Conservation (phyloP, 805 yeast species). For the Yarrowia osloensis region DNA sequence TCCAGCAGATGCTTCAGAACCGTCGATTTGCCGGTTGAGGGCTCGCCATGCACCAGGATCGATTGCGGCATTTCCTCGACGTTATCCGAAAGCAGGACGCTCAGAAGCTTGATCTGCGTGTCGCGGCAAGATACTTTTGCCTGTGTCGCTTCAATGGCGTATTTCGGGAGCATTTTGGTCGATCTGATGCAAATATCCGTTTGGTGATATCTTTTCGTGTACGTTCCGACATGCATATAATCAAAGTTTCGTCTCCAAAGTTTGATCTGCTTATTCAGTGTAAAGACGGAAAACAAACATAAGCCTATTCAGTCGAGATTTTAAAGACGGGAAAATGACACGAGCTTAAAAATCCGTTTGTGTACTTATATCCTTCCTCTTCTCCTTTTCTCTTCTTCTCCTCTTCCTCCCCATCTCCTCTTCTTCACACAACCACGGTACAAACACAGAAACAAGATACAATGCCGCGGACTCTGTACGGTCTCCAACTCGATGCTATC, state of each 20-base stretch:
- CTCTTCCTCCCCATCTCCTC: not conserved
- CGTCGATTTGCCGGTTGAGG: slow-evolving; percentile 52
- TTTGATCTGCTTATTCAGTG: too few species aligned
- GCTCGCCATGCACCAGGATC: slow-evolving; percentile 52
- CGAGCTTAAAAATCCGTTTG: not conserved
- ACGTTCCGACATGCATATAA: not conserved
- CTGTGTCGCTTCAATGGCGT: not conserved
- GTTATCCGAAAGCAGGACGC: slow-evolving; percentile 33
- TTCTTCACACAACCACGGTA: not conserved
- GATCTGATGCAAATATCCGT: not conserved
- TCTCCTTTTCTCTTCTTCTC: not conserved
- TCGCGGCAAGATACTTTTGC: slow-evolving; percentile 31
- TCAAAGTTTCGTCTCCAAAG: not conserved
- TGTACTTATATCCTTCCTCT: too few species aligned
- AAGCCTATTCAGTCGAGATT: too few species aligned
- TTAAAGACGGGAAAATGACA: too few species aligned
- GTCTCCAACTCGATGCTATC: not conserved
- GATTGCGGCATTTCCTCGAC: slow-evolving; percentile 41
- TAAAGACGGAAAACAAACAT: too few species aligned
- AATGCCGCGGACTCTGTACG: not conserved
- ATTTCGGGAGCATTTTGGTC: slow-evolving; percentile 12
- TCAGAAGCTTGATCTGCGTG: slow-evolving; percentile 35
- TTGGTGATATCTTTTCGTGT: not conserved
- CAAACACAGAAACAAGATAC: not conserved
- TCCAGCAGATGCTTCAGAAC: slow-evolving; percentile 44